Conservation (phyloP, 208 protist genomes). For the Acanthamoeba divionensis region DNA sequence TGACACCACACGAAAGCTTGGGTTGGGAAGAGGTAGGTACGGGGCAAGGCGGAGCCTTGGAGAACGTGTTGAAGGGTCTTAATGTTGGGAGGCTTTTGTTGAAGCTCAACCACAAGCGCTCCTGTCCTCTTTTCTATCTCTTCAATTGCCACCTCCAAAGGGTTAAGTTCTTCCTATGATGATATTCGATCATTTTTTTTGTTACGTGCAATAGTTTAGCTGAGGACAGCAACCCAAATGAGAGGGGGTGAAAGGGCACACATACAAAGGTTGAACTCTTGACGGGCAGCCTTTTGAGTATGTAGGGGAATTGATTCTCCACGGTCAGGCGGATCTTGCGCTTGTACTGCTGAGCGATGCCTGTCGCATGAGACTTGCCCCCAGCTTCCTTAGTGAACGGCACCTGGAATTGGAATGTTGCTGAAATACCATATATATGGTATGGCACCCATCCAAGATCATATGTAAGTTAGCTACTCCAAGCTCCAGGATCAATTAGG, state of each 20-base stretch:
- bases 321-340: slow-evolving; percentile 24
- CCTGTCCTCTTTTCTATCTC: slow-evolving; percentile 38
- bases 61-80: slow-evolving; percentile 50
- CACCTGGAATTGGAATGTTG: slow-evolving; percentile 4
- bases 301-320: slow-evolving; percentile 13
- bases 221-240: neutral
- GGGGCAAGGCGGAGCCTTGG: slow-evolving; percentile 18
- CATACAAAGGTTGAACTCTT: slow-evolving; percentile 20
- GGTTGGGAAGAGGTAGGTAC: neutral
- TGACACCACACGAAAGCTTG: too few relatives aligned
- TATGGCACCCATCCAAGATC: too few relatives aligned
- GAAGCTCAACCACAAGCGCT: neutral
- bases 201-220: neutral
- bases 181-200: neutral
- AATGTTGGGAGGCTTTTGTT: slow-evolving; percentile 38
- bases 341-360: slow-evolving; percentile 40
- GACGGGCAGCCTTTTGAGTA: slow-evolving; percentile 11
- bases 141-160: slow-evolving; percentile 46
- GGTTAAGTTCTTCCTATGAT: slow-evolving; percentile 44
- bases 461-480: too few relatives aligned
- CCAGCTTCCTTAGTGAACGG: slow-evolving; percentile 31
- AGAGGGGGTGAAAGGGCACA: neutral
- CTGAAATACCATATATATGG: neutral
- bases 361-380: slow-evolving; percentile 15
- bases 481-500: too few relatives aligned